Base-by-base conservation (phyloP, 169 alveolate genomes). In the Plasmodium sp. region DNA sequence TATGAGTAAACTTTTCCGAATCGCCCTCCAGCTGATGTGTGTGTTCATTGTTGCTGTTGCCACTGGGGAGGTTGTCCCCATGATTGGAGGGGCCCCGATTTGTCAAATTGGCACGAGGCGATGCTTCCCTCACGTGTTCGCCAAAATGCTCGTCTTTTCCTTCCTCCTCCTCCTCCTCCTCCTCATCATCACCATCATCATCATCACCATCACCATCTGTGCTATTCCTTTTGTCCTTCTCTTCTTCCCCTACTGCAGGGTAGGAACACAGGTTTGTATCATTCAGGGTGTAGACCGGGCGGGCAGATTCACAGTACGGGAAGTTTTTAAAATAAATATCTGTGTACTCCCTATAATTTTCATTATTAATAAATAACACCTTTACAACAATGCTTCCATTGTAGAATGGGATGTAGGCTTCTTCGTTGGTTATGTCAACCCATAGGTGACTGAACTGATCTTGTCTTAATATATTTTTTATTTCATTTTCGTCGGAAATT, bases 351-450 rank as follows among this genome's bases (percentile, higher is more conserved):
- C 56, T 91, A 91, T 91, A 91, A 81, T 91, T 54, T 45, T 91
- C 95, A 67, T 54, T 18, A 91, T 91, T 91, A 33, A 91, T 82
- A 77, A 91, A 91, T 81, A 91, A 48, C 39, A 91, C 95, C 45
- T 91, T 91, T 81, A 51, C 95, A 18, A 91, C 82, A 51, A 91
- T 82, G 10, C 18, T 6, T 9, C 92, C 92, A 14, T 91, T 27
- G 41, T 34, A 91, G 34, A 73, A 31, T 31, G 95, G 95, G 4
- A 91, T 56, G 72, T 43, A 72, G 5, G 95, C 81, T 2, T 91
- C 95, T 16, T 91, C 95, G 48, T 81, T 91, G 14, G 74, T 91
- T 45, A 91, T 48, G 58, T 91, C 95, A 48, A 91, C n/a, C 95
- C 95, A 91, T 43, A 91, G 58, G 48, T 91, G 58, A 72, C 56